A percentile compares a stretch with the other conserved stretches of the same genome.
These are phyloP conservation scores for Kodamaea plutei DNA, from an alignment of 1,139 yeast species.

Conservation along the genomic window DNA sequence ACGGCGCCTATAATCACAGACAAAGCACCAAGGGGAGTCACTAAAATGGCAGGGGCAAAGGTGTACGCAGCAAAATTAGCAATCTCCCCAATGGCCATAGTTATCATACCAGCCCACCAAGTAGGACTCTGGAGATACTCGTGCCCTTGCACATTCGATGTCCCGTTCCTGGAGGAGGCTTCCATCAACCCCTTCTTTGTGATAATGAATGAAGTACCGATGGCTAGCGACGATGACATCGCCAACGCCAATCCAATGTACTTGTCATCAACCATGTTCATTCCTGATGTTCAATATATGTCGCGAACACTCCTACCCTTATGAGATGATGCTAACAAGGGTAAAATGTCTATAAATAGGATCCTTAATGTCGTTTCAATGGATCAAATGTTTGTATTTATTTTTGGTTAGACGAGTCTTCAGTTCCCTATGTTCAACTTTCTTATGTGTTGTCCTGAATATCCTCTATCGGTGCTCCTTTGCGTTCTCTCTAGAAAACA, in stretches of 20 bases:
- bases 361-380: no score
- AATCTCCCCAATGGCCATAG: constrained; percentile 89
- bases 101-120: constrained; percentile 93
- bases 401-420: no score
- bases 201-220: constrained; percentile 84
- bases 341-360: no score
- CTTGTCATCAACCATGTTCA: constrained; percentile 60
- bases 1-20: constrained; percentile 91
- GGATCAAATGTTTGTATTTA: no score
- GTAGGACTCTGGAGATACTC: constrained; percentile 79
- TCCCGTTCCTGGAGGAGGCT: constrained; percentile 62
- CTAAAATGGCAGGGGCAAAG: constrained; percentile 90
- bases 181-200: constrained; percentile 84
- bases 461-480: no score
- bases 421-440: no score
- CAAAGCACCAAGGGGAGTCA: constrained; percentile 88
- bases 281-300: no score
- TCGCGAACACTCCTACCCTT: no score
- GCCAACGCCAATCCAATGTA: constrained; percentile 89
- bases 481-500: no score
- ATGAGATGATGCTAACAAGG: no score
- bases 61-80: constrained; percentile 95
- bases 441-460: no score
- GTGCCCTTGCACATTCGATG: constrained; percentile 60
- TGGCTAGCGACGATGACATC: constrained; percentile 81